Percentiles rank a stretch among this genome's conserved stretches.
These are phyloP conservation scores for Podila minutissima DNA, from an alignment of 192 early-diverging fungal species.

Conservation along the genomic window DNA sequence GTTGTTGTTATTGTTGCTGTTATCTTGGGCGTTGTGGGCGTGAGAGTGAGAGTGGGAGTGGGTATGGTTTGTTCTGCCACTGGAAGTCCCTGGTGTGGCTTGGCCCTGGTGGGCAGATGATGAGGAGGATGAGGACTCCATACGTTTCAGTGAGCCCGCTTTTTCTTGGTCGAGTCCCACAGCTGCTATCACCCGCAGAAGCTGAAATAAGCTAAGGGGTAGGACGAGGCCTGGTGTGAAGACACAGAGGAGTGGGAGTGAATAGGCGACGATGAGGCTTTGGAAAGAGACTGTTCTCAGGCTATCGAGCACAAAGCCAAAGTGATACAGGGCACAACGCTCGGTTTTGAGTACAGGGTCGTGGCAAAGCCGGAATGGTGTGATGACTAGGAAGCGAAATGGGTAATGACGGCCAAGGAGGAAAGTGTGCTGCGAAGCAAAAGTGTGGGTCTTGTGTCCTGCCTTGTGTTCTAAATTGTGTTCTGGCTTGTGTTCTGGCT, in stretches of 20 bases:
- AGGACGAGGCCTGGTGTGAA: conserved; percentile 23
- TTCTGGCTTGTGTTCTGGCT: neutral
- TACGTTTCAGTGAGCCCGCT: neutral
- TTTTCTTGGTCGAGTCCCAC: neutral
- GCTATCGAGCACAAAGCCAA: conserved; percentile 98
- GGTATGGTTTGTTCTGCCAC: neutral
- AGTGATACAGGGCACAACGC: conserved; percentile 95
- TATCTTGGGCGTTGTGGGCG: too few species aligned
- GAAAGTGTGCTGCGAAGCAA: neutral
- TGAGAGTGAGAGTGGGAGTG: neutral
- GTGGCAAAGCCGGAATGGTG: conserved; percentile 3
- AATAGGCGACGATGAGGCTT: conserved; percentile 24
- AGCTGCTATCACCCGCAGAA: conserved; percentile 12
- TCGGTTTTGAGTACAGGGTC: conserved; percentile 93
- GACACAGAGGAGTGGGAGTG: conserved; percentile 29
- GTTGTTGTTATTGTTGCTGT: neutral
- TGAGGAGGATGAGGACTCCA: conserved; percentile 5
- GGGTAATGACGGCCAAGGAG: neutral
- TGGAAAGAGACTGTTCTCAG: conserved; percentile 78
- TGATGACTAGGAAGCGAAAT: neutral
- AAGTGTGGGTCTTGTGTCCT: neutral
- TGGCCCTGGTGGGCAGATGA: neutral
- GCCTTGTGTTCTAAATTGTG: neutral
- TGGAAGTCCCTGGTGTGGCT: neutral
- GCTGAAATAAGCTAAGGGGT: conserved; percentile 28